Evolutionary conservation across 148 eudicot species (phyloP).

Genomic region (Fagopyrum homotropicum): DNA sequence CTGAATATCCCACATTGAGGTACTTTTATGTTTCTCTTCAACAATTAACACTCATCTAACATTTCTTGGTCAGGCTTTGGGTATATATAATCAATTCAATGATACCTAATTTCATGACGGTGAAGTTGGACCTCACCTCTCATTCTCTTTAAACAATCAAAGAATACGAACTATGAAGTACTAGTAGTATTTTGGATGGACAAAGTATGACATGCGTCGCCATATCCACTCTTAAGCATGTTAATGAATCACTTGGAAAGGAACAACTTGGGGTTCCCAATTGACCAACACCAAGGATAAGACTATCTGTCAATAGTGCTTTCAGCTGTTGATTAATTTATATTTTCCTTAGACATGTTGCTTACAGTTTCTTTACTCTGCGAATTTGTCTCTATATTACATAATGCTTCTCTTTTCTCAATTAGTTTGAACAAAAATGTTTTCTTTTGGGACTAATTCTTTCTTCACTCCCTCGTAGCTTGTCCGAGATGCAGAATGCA

Average conservation of each 20-base stretch:
- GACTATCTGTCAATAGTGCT: not conserved
- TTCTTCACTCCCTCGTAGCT: conserved; percentile 25
- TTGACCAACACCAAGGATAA: conserved; percentile 2
- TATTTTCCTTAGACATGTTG: not conserved
- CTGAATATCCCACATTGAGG: conserved; percentile 87
- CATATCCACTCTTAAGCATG: too few species aligned
- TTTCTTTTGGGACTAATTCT: not conserved
- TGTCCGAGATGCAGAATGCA: conserved; percentile 62
- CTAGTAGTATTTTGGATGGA: too few species aligned
- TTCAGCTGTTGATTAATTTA: not conserved
- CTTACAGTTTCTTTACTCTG: not conserved
- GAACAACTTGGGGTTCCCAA: not conserved
- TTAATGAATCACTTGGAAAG: not conserved
- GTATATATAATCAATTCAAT: not conserved
- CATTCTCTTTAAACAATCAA: not conserved
- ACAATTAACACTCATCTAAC: not conserved
- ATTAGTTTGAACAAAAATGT: not conserved
- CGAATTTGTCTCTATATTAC: not conserved
- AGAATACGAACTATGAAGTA: too few species aligned
- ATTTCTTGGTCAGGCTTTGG: not conserved
- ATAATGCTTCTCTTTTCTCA: not conserved
- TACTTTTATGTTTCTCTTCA: conserved; percentile 17
- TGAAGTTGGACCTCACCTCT: not conserved
- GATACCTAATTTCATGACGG: not conserved
- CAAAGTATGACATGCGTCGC: too few species aligned